Conservation (phyloP, 2,329 filamentous ascomycete species). For the Pseudogymnoascus sp. region DNA sequence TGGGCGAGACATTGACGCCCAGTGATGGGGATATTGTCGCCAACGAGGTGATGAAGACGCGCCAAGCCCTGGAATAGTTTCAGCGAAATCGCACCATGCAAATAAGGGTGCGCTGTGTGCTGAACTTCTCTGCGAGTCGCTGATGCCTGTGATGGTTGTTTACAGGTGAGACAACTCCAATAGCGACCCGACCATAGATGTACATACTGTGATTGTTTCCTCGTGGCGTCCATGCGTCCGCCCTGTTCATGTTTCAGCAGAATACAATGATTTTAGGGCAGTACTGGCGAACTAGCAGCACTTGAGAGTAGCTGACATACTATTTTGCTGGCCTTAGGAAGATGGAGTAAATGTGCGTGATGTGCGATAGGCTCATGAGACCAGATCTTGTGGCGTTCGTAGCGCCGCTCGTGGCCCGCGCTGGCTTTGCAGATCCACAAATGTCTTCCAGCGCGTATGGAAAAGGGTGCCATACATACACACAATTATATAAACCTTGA, state of each 20-base stretch:
- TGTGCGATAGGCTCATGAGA: conserved; percentile 1
- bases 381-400: neutral
- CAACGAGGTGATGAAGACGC: neutral
- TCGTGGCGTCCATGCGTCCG: neutral
- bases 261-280: neutral
- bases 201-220: neutral
- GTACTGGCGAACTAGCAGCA: neutral
- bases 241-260: neutral
- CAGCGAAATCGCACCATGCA: neutral
- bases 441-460: neutral
- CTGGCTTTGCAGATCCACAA: neutral
- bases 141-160: neutral
- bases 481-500: neutral
- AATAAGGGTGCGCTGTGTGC: neutral
- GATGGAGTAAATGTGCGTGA: neutral
- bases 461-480: neutral
- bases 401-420: neutral
- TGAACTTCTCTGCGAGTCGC: neutral
- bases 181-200: neutral
- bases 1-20: conserved; percentile 2
- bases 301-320: neutral
- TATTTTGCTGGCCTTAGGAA: neutral
- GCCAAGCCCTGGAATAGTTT: conserved; percentile 5
- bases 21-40: neutral
- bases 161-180: neutral